These are phyloP conservation scores for Pyrrhoderma noxium DNA, from an alignment of 1,284 basidiomycete genomes.

Conservation along the genomic window DNA sequence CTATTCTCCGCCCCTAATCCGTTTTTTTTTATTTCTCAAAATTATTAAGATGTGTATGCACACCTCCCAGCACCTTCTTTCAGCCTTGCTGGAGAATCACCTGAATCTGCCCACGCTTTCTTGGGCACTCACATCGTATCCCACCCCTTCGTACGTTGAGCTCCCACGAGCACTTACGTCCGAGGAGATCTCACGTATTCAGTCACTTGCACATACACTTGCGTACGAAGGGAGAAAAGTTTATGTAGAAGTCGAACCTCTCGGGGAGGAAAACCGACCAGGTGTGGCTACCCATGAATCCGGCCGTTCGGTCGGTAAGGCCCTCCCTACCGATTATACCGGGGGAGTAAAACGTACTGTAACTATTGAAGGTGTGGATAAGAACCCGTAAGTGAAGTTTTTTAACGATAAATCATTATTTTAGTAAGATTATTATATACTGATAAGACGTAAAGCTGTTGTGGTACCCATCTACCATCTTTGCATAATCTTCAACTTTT, in stretches of 20 bases:
- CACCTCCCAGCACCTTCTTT: slow-evolving; percentile 78
- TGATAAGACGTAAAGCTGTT: slow-evolving; percentile 48
- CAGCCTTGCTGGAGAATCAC: slow-evolving; percentile 67
- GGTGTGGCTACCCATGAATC: slow-evolving; percentile 32
- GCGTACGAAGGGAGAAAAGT: slow-evolving; percentile 19
- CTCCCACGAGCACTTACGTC: slow-evolving; percentile 33
- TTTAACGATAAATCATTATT: too few species aligned
- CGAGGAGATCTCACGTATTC: slow-evolving; percentile 32
- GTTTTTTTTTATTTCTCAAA: background rate
- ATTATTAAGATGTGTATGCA: slow-evolving; percentile 67
- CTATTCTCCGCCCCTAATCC: background rate
- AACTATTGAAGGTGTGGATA: slow-evolving; percentile 74
- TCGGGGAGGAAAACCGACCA: slow-evolving; percentile 36
- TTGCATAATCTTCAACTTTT: slow-evolving; percentile 69
- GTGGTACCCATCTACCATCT: slow-evolving; percentile 77
- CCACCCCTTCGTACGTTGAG: slow-evolving; percentile 40
- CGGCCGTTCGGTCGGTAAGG: slow-evolving; percentile 45
- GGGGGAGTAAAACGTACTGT: slow-evolving; percentile 76
- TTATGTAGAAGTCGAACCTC: slow-evolving; percentile 49
- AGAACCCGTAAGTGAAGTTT: slow-evolving; percentile 65
- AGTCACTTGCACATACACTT: slow-evolving; percentile 30
- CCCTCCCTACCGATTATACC: slow-evolving; percentile 63
- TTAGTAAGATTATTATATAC: background rate
- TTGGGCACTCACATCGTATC: slow-evolving; percentile 71
- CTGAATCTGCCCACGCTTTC: slow-evolving; percentile 72